Evolutionary conservation across 257 asterid genomes (phyloP).

Genomic region (Mentha longifolia): DNA sequence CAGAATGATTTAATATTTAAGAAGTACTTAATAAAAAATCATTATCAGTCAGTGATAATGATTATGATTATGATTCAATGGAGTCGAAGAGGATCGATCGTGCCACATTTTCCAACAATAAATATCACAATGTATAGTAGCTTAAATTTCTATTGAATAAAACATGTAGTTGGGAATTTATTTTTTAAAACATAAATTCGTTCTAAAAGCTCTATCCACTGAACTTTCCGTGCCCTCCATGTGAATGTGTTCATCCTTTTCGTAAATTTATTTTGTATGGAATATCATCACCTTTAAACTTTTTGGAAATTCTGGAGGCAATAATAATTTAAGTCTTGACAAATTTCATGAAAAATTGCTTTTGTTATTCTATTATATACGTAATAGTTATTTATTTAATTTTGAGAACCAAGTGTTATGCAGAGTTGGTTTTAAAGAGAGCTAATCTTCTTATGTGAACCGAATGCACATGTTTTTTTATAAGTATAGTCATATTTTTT

Average conservation of each 20-base stretch:
- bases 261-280: slow-evolving; percentile 3
- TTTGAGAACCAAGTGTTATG: too few species aligned
- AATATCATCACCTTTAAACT: slow-evolving; percentile 24
- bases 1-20: neutral
- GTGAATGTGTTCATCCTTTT: slow-evolving; percentile 38
- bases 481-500: too few species aligned
- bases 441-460: too few species aligned
- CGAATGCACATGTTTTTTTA: too few species aligned
- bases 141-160: slow-evolving; percentile 2
- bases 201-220: neutral
- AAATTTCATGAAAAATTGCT: too few species aligned
- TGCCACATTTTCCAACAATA: slow-evolving; percentile 19
- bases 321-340: too few species aligned
- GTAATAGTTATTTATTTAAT: too few species aligned
- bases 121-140: neutral
- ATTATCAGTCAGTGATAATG: neutral
- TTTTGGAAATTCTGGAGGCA: slow-evolving; percentile 38
- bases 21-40: slow-evolving; percentile 17
- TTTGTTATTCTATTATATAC: too few species aligned
- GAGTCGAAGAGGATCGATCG: slow-evolving; percentile 30
- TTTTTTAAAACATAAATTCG: neutral
- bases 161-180: neutral
- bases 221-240: slow-evolving; percentile 39
- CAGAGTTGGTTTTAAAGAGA: too few species aligned
- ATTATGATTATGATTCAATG: slow-evolving; percentile 26